phyloP scores from a whole-genome alignment of 192 early-diverging fungal species.

The Backusella australiensis region DNA sequence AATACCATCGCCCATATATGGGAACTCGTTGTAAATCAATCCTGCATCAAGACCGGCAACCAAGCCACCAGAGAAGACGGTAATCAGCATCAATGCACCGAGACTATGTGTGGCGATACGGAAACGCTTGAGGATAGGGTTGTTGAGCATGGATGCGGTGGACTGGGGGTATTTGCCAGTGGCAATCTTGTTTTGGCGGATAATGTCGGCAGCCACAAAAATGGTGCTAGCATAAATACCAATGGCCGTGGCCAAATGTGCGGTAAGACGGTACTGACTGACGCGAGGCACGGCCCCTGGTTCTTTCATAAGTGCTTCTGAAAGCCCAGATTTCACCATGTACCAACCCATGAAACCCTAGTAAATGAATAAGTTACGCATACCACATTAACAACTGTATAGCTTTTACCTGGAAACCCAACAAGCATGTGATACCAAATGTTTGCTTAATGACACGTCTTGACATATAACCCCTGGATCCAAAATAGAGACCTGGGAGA shows the following conservation, averaged over 20 bases:
- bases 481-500: slow-evolving; percentile 87
- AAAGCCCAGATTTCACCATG: slow-evolving; percentile 94
- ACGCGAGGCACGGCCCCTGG: slow-evolving; percentile 87
- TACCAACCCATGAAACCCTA: slow-evolving; percentile 95
- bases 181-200: slow-evolving; percentile 66
- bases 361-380: no score
- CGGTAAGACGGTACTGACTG: slow-evolving; percentile 90
- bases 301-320: slow-evolving; percentile 72
- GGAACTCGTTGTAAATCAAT: slow-evolving; percentile 96
- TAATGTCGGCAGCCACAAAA: slow-evolving; percentile 74
- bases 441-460: slow-evolving; percentile 57
- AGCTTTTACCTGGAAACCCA: slow-evolving; percentile 64
- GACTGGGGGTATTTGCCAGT: slow-evolving; percentile 42
- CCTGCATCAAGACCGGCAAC: slow-evolving; percentile 98
- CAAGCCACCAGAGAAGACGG: slow-evolving; percentile 89
- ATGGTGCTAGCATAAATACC: slow-evolving; percentile 77
- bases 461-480: slow-evolving; percentile 74
- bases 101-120: slow-evolving; percentile 58
- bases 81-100: slow-evolving; percentile 77
- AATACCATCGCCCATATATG: slow-evolving; percentile 86
- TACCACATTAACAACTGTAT: no score
- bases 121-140: slow-evolving; percentile 59
- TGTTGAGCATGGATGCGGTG: slow-evolving; percentile 43
- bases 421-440: slow-evolving; percentile 58
- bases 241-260: slow-evolving; percentile 88